Conservation (phyloP, 176 grass and related monocot genomes). For the Juncus inflexus region DNA sequence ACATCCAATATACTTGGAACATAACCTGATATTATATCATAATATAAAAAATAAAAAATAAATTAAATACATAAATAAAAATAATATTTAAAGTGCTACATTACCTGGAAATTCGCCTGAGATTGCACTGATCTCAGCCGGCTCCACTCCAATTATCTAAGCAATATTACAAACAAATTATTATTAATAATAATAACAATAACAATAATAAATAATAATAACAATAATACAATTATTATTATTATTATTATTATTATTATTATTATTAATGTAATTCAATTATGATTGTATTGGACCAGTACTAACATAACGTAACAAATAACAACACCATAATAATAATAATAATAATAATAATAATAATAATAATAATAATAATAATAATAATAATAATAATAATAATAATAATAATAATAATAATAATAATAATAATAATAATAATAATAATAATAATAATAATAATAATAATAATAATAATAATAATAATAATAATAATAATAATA, state of each 20-base stretch:
- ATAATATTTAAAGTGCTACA: neutral
- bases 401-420: too few relatives aligned
- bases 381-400: too few relatives aligned
- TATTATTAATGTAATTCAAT: too few relatives aligned
- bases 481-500: neutral
- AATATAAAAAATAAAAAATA: slow-evolving; percentile 4
- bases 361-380: too few relatives aligned
- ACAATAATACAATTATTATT: neutral
- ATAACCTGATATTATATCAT: slow-evolving; percentile 47
- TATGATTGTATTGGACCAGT: too few relatives aligned
- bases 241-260: too few relatives aligned
- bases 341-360: too few relatives aligned
- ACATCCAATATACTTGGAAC: slow-evolving; percentile 91
- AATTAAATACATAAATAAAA: neutral
- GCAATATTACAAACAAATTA: slow-evolving; percentile 2
- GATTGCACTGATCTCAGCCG: slow-evolving; percentile 86
- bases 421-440: too few relatives aligned
- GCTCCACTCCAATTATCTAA: slow-evolving; percentile 90
- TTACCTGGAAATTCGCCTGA: slow-evolving; percentile 79
- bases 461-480: neutral
- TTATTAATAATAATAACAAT: neutral
- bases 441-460: neutral
- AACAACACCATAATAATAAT: too few relatives aligned
- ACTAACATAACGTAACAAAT: too few relatives aligned
- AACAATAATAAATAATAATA: neutral